Percentiles rank a stretch among this genome's conserved stretches.
Conservation (phyloP, 1,139 yeast genomes). For the Hyphopichia wangnamkhiaoensis region DNA sequence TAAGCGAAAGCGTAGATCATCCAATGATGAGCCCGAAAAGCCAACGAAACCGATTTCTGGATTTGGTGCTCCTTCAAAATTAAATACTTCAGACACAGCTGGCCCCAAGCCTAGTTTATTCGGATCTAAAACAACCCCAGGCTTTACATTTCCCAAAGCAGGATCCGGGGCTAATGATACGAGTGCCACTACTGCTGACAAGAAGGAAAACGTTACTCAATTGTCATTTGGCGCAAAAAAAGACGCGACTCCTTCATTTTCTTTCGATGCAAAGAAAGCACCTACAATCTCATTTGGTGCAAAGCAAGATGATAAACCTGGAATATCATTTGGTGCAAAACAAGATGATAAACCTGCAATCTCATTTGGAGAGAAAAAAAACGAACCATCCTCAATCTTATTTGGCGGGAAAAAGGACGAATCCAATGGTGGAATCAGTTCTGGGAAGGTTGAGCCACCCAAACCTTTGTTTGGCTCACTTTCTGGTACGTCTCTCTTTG, state of each 20-base stretch:
- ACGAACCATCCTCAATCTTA: not conserved
- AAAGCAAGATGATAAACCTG: not conserved
- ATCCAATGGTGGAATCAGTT: not conserved
- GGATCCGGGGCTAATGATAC: no score
- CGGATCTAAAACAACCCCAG: not conserved
- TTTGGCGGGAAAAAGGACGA: no score
- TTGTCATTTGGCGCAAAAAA: not conserved
- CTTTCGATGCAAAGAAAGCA: slow-evolving; percentile 10
- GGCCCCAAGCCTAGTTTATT: slow-evolving; percentile 1
- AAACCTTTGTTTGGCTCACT: slow-evolving; percentile 1
- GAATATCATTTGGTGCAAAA: not conserved
- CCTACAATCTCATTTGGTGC: slow-evolving; percentile 12
- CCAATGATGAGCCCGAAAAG: not conserved
- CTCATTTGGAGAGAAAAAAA: slow-evolving; percentile 8
- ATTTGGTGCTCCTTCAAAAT: no score
- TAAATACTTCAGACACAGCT: no score
- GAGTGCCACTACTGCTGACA: no score
- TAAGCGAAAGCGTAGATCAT: not conserved
- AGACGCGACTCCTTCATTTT: slow-evolving; percentile 9
- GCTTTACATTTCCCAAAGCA: no score
- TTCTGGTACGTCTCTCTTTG: no score
- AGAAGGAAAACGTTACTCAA: not conserved
- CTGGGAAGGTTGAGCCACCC: not conserved
- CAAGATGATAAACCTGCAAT: slow-evolving; percentile 11
- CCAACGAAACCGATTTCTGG: no score